These are phyloP conservation scores for Aspergillus floridensis DNA, from an alignment of 2,329 filamentous ascomycete species.

Conservation along the genomic window DNA sequence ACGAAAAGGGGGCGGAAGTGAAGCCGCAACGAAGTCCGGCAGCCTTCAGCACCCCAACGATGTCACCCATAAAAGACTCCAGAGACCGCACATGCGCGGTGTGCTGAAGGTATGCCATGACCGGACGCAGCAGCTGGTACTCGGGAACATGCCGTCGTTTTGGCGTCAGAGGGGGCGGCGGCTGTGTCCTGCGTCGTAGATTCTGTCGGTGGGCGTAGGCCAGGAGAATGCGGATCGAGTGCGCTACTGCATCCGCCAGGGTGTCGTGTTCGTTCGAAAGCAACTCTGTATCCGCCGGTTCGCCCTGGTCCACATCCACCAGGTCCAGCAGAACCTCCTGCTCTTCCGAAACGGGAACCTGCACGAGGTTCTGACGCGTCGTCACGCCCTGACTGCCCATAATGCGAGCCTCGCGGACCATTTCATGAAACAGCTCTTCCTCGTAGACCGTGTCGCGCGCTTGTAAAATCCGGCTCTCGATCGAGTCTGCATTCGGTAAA, in stretches of 20 bases:
- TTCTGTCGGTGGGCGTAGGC: slow-evolving; percentile 76
- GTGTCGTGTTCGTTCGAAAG: slow-evolving; percentile 26
- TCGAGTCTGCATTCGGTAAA: slow-evolving; percentile 24
- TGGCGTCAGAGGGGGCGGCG: slow-evolving; percentile 56
- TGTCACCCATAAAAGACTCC: slow-evolving; percentile 31
- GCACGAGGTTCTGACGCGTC: slow-evolving; percentile 58
- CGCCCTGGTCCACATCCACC: slow-evolving; percentile 53
- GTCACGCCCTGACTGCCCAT: slow-evolving; percentile 70
- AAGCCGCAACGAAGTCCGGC: slow-evolving; percentile 34
- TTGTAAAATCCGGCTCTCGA: slow-evolving; percentile 38
- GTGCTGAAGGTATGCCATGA: slow-evolving; percentile 56
- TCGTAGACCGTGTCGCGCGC: slow-evolving; percentile 54
- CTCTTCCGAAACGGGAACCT: slow-evolving; percentile 53
- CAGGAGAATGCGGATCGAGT: slow-evolving; percentile 72
- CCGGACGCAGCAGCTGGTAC: slow-evolving; percentile 59
- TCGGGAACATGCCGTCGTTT: slow-evolving; percentile 51
- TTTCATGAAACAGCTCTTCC: slow-evolving; percentile 83
- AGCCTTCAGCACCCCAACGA: slow-evolving; percentile 31
- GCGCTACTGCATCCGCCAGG: slow-evolving; percentile 64
- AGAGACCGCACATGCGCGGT: slow-evolving; percentile 35
- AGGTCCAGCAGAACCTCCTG: slow-evolving; percentile 67
- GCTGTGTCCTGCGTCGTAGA: slow-evolving; percentile 61
- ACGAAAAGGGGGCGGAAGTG: slow-evolving; percentile 26
- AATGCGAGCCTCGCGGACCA: slow-evolving; percentile 74
- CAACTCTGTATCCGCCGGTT: slow-evolving; percentile 29